phyloP scores from a whole-genome alignment of 176 grass and related monocot species.

The Bonia amplexicaulis region DNA sequence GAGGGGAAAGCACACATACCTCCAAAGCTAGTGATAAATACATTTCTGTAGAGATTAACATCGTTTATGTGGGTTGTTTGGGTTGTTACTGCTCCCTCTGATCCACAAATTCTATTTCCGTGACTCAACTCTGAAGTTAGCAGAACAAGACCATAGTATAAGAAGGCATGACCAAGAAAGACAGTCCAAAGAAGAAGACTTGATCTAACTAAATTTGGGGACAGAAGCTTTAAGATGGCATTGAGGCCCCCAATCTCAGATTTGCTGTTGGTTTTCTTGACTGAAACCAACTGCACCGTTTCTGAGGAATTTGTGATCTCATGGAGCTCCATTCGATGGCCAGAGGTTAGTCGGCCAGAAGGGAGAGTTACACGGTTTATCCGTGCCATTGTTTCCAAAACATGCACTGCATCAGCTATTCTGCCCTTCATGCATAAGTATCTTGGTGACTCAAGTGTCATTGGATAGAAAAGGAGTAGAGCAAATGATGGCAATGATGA shows the following conservation, averaged over 20 bases:
- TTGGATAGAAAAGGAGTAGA: conserved; percentile 73
- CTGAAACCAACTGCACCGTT: conserved; percentile 32
- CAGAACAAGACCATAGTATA: conserved; percentile 87
- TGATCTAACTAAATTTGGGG: conserved; percentile 68
- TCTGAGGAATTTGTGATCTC: conserved; percentile 49
- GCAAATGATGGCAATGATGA: conserved; percentile 86
- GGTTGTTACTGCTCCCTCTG: conserved; percentile 21
- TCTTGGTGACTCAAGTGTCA: conserved; percentile 81
- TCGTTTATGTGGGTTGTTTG: conserved; percentile 29
- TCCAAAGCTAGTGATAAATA: conserved; percentile 85
- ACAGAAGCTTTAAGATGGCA: conserved; percentile 67
- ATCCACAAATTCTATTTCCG: conserved; percentile 59
- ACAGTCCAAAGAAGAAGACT: conserved; percentile 84
- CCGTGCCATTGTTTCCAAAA: conserved; percentile 77
- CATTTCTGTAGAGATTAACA: conserved; percentile 70
- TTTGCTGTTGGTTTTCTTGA: conserved; percentile 38
- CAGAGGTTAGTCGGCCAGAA: conserved; percentile 50
- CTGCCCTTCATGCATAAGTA: conserved; percentile 90
- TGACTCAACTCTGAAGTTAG: conserved; percentile 75
- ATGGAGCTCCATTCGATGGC: conserved; percentile 49
- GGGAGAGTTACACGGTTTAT: conserved; percentile 65
- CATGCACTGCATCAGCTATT: conserved; percentile 57
- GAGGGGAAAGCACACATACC: conserved; percentile 35
- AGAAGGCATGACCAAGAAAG: conserved; percentile 82
- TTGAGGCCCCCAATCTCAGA: conserved; percentile 46